Base-by-base conservation (phyloP, 2,329 filamentous ascomycete genomes). In the Aureobasidium musti region DNA sequence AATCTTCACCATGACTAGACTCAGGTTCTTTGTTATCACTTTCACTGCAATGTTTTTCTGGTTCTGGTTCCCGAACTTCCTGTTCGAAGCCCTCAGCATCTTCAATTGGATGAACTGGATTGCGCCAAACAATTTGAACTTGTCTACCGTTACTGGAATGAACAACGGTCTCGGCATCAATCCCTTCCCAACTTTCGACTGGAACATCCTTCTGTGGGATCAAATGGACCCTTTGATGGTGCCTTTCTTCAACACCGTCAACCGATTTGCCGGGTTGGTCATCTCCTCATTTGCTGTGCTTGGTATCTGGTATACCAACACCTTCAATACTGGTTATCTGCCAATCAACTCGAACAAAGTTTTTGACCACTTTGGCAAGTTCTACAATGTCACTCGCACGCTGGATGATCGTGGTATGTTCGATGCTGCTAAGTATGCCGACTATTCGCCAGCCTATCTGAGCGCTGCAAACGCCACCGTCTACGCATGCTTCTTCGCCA, bases 31-130 rank as follows among this genome's bases (percentile, higher is more conserved):
- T 78, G 14, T 50, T 21, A 2, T 63, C 19, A 85, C 93, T 41
- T 92, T 90, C 82, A 75, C 84, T 2, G 84, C 82, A 7, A 87
- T 89, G 0, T 93, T 92, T 70, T 75, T 84, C 21, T 96, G 92
- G 77, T 96, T 96, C 79, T 95, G 95, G 76, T 80, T 96, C 1
- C 92, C 92, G 0, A 91, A 91, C 10, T 82, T 96, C 17, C 79
- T 96, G 52, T 88, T 93, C 81, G 91, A 91, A 19, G 91, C 91
- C 1, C 82, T 96, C 71, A 94, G 91, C 76, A 93, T 93, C 77
- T 96, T 96, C 82, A 94, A 88, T 76, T 89, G 94, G 68, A 82
- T 95, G 67, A 96, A 91, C 17, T 96, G 91, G 91, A 91, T 93
- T 75, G 90, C 90, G 5, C 92, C 92, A 0, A 87, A 63, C 35